A percentile compares a stretch with the other conserved stretches of the same genome.
Conservation (phyloP, 2,329 filamentous ascomycete species). For the Shiraia sp. region DNA sequence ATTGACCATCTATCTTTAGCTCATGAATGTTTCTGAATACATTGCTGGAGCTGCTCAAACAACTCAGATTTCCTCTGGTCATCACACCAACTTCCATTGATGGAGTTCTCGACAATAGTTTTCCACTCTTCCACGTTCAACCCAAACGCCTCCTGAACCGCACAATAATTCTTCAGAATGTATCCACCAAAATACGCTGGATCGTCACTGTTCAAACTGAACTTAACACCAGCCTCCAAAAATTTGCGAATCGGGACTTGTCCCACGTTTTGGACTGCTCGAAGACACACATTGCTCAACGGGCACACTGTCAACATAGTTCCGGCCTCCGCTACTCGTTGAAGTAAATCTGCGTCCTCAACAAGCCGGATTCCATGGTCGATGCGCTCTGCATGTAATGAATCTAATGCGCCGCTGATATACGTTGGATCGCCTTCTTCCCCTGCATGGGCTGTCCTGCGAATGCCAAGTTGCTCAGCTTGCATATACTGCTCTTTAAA, state of each 20-base stretch:
- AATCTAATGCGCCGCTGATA: conserved; percentile 65
- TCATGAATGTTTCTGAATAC: conserved; percentile 13
- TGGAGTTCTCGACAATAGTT: conserved; percentile 62
- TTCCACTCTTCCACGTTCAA: conserved; percentile 69
- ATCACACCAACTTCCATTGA: conserved; percentile 72
- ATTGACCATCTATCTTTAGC: no score
- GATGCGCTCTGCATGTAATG: conserved; percentile 67
- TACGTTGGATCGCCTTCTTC: conserved; percentile 73
- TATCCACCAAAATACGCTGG: conserved; percentile 67
- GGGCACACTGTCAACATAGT: conserved; percentile 74
- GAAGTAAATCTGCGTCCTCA: conserved; percentile 63
- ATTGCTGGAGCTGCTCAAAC: conserved; percentile 35
- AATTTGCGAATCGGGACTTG: conserved; percentile 64
- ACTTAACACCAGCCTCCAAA: conserved; percentile 65
- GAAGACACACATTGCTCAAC: conserved; percentile 70
- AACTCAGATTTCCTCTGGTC: conserved; percentile 65
- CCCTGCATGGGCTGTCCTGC: conserved; percentile 73
- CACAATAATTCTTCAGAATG: conserved; percentile 74
- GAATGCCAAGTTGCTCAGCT: conserved; percentile 58
- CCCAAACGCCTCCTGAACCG: conserved; percentile 72
- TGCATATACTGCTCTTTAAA: conserved; percentile 66
- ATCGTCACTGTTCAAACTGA: conserved; percentile 67
- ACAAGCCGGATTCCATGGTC: conserved; percentile 73
- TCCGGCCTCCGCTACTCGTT: conserved; percentile 59
- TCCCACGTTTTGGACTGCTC: conserved; percentile 51